These are phyloP conservation scores for Clavispora santaluciae DNA, from an alignment of 805 yeast genomes.

Conservation along the genomic window DNA sequence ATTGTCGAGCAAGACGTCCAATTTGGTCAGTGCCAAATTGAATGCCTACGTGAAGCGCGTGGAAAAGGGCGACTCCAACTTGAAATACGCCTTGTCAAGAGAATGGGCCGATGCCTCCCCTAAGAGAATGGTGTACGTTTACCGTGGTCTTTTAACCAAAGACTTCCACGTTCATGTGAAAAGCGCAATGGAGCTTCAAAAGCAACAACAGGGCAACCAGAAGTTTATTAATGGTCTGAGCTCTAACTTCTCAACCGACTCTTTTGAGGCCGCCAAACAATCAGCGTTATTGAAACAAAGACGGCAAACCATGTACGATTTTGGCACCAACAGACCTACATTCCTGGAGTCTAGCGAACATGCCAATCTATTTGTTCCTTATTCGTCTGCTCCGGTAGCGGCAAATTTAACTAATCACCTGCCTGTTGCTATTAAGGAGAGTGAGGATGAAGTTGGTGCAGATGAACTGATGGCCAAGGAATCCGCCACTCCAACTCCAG, in stretches of 20 bases:
- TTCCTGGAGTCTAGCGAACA: slow-evolving; percentile 40
- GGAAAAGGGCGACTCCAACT: slow-evolving; percentile 72
- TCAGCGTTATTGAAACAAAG: slow-evolving; percentile 36
- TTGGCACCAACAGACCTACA: slow-evolving; percentile 40
- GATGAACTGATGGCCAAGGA: slow-evolving; percentile 2
- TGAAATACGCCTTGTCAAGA: slow-evolving; percentile 71
- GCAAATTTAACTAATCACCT: slow-evolving; percentile 46
- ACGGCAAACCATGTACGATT: slow-evolving; percentile 51
- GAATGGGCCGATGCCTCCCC: slow-evolving; percentile 93
- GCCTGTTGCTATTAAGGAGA: background rate
- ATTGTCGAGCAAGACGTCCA: slow-evolving; percentile 73
- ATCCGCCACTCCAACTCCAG: slow-evolving; percentile 3
- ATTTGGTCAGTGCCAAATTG: slow-evolving; percentile 74
- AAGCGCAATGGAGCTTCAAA: slow-evolving; percentile 53
- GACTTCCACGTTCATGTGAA: slow-evolving; percentile 72
- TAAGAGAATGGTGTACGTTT: slow-evolving; percentile 82
- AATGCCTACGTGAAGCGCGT: slow-evolving; percentile 83
- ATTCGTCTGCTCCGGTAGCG: slow-evolving; percentile 73
- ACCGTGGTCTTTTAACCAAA: slow-evolving; percentile 71
- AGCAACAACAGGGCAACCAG: slow-evolving; percentile 14
- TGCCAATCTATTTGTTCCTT: slow-evolving; percentile 56
- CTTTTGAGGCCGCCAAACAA: slow-evolving; percentile 34
- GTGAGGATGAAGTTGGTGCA: slow-evolving; percentile 6
- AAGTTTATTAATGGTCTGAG: slow-evolving; percentile 6
- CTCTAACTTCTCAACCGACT: slow-evolving; percentile 14